Evolutionary conservation across 2,329 filamentous ascomycete genomes (phyloP), one percentile per base, ranked within the genome.

Genomic region (Aspergillus fijiensis): DNA sequence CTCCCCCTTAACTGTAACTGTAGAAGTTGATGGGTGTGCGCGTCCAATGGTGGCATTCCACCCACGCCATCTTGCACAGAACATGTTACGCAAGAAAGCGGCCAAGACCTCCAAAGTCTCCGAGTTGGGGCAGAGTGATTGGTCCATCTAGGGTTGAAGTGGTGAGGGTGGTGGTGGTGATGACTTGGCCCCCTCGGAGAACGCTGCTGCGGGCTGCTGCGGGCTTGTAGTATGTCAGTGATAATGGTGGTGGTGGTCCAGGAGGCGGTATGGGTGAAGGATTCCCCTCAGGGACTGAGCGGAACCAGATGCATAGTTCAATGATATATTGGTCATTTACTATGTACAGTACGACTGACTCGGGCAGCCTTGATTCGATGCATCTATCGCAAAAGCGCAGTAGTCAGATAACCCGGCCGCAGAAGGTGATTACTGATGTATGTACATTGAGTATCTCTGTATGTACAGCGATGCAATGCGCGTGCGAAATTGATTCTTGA

Each of bases 101-200:
- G 42, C 52, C 52, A 55, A 55, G 52, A 25, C 45, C 25, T 48
- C 25, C 53, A 48, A 16, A 49, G 19, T 42, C n/a, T 19, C 25
- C 42, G 27, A 31, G 53, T 19, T 9, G 16, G 27, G 33, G 31
- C 42, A 48, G 29, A 21, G 53, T 33, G 19, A 49, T 16, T 33
- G 45, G 45, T 29, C 14, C 52, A 55, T 55, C 42, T 33, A 33
- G 42, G 23, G 25, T 42, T 42, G 45, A 16, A 21, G 14, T 27
- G 25, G 27, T 27, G 27, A 27, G 27, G 27, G 2, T 27, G 27
- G 27, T 27, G 27, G n/a, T 49, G 53, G n/a, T 51, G 49, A 58
- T 58, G 55, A 52, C 55, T 58, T 58, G 55, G 55, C 39, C 55
- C n/a, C 35, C 39, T 58, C 23, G 49, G 12, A 52, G 49, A 53